Conservation (phyloP, 441 rosid species). For the Erodium moschatum region DNA sequence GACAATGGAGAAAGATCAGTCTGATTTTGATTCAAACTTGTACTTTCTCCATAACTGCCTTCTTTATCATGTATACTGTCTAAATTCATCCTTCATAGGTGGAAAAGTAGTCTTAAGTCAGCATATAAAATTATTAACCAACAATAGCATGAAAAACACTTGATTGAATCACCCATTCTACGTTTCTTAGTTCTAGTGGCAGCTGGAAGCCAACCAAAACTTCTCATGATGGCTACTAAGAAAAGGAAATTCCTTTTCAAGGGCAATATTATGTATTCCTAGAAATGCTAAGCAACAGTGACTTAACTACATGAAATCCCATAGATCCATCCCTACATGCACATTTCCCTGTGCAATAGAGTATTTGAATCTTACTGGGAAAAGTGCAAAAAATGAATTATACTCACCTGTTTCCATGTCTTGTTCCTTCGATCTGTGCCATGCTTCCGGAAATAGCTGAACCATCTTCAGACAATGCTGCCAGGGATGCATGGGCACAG, state of each 20-base stretch:
- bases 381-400: not conserved
- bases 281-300: not conserved
- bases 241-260: not conserved
- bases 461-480: slow-evolving; percentile 54
- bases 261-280: not conserved
- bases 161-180: not conserved
- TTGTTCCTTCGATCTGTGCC: not conserved
- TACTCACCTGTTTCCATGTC: slow-evolving; percentile 4
- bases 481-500: slow-evolving; percentile 88
- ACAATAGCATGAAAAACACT: not conserved
- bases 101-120: slow-evolving; percentile 14
- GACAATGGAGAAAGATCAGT: slow-evolving; percentile 41
- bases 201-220: not conserved
- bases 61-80: slow-evolving; percentile 43
- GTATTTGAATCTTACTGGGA: not conserved
- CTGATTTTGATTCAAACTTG: slow-evolving; percentile 46
- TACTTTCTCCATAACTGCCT: slow-evolving; percentile 36
- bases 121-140: slow-evolving; percentile 5
- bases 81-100: slow-evolving; percentile 44
- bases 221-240: not conserved
- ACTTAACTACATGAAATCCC: not conserved
- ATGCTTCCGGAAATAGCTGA: slow-evolving; percentile 1
- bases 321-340: slow-evolving; percentile 1
- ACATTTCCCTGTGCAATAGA: not conserved
- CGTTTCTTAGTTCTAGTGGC: not conserved